phyloP scores from a whole-genome alignment of 768 basidiomycete species.

The Pleurotus eryngii region DNA sequence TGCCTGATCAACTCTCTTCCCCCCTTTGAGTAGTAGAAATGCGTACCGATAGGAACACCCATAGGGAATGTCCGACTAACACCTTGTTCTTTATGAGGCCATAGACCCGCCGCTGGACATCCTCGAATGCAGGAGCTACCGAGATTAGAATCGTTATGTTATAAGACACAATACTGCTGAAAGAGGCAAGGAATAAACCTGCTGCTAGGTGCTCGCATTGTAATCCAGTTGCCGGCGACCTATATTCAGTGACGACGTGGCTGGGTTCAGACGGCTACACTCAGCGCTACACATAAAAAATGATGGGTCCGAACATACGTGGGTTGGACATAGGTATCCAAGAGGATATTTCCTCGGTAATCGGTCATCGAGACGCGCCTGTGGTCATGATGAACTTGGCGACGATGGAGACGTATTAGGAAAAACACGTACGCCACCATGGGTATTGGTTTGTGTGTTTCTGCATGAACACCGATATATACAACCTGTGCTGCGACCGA shows the following conservation, averaged over 20 bases:
- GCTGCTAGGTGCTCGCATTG: conserved; percentile 33
- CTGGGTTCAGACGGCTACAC: conserved; percentile 22
- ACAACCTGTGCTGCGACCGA: conserved; percentile 44
- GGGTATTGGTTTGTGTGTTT: conserved; percentile 34
- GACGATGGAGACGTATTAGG: too few relatives aligned
- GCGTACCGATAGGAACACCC: conserved; percentile 51
- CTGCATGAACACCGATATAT: conserved; percentile 23
- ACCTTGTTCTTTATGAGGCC: conserved; percentile 43
- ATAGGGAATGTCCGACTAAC: conserved; percentile 53
- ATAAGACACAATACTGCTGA: neutral
- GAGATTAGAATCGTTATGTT: neutral
- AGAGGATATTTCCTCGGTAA: conserved; percentile 39
- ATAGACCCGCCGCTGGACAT: conserved; percentile 43
- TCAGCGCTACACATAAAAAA: neutral
- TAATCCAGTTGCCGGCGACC: conserved; percentile 44
- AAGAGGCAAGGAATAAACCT: conserved; percentile 25
- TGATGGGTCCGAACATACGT: conserved; percentile 35
- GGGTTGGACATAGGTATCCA: conserved; percentile 52
- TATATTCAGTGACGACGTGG: conserved; percentile 44
- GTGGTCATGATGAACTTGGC: neutral
- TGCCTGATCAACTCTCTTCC: too few relatives aligned
- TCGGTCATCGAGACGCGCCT: conserved; percentile 53
- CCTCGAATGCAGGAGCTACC: conserved; percentile 46
- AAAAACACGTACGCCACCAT: conserved; percentile 47
- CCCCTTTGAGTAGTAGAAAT: conserved; percentile 9